Base-by-base conservation (phyloP, 805 yeast species). In the Jamesozyma rosinii region DNA sequence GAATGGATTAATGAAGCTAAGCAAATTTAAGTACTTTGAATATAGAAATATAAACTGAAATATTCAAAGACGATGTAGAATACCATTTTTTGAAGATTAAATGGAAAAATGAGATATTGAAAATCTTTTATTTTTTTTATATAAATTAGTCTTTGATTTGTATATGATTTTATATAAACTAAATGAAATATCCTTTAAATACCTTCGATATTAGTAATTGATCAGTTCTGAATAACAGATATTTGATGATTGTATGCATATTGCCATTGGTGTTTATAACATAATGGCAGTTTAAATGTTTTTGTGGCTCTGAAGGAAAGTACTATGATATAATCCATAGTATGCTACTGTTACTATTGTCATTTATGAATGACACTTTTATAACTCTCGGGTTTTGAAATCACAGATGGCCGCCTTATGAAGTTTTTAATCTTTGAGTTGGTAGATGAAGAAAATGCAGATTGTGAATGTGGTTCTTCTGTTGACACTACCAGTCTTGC, bases 1-100 rank as follows among this genome's bases (percentile, higher is more conserved):
- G 44, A 51, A 21, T 70, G 71, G 69, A 44, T 67, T 13, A 52
- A 56, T 5, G 69, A 67, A 39, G 54, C 65, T 33, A 45, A 53
- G 19, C 49, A 54, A 22, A 40, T 57, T 27, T 51, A 44, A 46
- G 21, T 30, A 31, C 14, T 27, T 35, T n/a, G 22, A 20, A 24
- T 35, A 35, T n/a, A 9, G 20, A 34, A 40, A 27, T 10, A 27
- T 13, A 27, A 27, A 27, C 13, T 21, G 36, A 33, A 34, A 22
- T 37, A 22, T 24, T 5, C 15, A 31, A 31, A 13, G n/a, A 31
- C 11, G 6, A 24, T 24, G 29, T 24, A 24, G 11, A 8, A 24
- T 24, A 24, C 29, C 11, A 6, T 24, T 24, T 24, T 24, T 24
- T 31, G n/a, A 31, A 31, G n/a, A 10, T 13, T 27, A 27, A 11